Evolutionary conservation across 2,329 filamentous ascomycete genomes (phyloP).

Genomic region (Botrytis aclada): DNA sequence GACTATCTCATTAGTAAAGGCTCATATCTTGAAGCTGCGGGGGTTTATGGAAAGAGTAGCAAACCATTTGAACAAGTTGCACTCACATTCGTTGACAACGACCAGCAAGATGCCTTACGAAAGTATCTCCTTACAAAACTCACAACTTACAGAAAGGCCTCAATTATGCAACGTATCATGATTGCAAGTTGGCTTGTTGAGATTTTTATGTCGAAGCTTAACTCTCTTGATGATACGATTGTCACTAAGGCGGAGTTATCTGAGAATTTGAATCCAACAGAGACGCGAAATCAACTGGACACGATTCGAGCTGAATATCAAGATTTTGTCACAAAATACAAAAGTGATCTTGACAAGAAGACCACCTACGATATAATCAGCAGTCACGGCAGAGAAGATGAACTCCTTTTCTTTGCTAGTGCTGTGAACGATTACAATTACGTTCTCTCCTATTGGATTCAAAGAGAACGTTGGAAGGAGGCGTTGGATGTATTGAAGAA

Average conservation of each 20-base stretch:
- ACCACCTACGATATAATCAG: conserved; percentile 95
- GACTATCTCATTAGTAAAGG: conserved; percentile 82
- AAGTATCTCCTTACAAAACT: conserved; percentile 88
- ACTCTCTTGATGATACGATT: conserved; percentile 90
- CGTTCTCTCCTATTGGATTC: conserved; percentile 94
- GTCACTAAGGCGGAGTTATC: conserved; percentile 81
- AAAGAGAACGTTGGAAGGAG: conserved; percentile 87
- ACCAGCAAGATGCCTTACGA: conserved; percentile 84
- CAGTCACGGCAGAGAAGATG: conserved; percentile 90
- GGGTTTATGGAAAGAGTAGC: conserved; percentile 89
- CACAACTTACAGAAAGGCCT: conserved; percentile 73
- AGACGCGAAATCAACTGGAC: conserved; percentile 69
- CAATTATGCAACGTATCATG: conserved; percentile 91
- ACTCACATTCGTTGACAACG: conserved; percentile 82
- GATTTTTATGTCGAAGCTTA: conserved; percentile 95
- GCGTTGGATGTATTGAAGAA: conserved; percentile 86
- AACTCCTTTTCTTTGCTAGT: conserved; percentile 87
- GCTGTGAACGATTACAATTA: conserved; percentile 90
- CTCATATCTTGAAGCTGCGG: conserved; percentile 80
- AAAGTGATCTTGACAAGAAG: conserved; percentile 81
- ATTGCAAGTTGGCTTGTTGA: conserved; percentile 93
- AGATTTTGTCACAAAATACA: conserved; percentile 82
- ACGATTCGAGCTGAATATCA: conserved; percentile 75
- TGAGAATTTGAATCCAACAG: conserved; percentile 66
- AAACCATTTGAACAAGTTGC: conserved; percentile 97